Percentiles rank a stretch among this genome's conserved stretches.
phyloP scores from a whole-genome alignment of 2,329 filamentous ascomycete species.

The Colletotrichum nymphaeae region DNA sequence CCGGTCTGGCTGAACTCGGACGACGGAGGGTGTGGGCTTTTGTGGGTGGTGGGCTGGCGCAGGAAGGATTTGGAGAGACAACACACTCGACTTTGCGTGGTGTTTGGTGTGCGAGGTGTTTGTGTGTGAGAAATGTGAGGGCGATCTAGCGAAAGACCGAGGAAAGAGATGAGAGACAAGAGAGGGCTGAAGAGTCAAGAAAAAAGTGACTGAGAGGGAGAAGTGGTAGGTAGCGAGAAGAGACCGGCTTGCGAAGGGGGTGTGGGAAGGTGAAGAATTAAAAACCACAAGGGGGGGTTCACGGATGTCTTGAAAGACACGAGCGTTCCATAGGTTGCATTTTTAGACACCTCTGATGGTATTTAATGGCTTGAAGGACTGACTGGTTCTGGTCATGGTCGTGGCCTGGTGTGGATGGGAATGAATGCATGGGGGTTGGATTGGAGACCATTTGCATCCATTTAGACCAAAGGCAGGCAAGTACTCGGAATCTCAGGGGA shows the following conservation, averaged over 20 bases:
- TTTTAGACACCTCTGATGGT: conserved; percentile 7
- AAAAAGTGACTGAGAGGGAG: not conserved
- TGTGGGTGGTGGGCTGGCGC: not conserved
- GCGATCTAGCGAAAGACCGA: conserved; percentile 2
- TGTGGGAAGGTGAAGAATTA: conserved; percentile 33
- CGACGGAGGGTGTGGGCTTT: not conserved
- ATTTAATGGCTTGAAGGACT: not conserved
- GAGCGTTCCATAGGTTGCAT: conserved; percentile 26
- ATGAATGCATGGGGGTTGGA: not conserved
- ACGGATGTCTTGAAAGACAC: conserved; percentile 26
- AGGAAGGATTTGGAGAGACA: not conserved
- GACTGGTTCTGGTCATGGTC: not conserved
- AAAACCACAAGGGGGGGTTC: conserved; percentile 19
- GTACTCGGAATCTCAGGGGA: no score
- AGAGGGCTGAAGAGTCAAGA: conserved; percentile 8
- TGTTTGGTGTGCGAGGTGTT: not conserved
- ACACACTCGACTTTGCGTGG: not conserved
- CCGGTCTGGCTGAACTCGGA: conserved; percentile 1
- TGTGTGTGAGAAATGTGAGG: conserved; percentile 10
- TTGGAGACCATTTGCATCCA: not conserved
- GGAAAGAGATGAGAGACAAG: conserved; percentile 6
- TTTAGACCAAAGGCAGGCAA: not conserved
- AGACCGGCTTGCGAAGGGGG: not conserved
- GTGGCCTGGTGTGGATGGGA: not conserved
- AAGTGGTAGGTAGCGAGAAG: not conserved